phyloP scores from a whole-genome alignment of 2,329 filamentous ascomycete genomes.

The Exutisphaerella laricina region DNA sequence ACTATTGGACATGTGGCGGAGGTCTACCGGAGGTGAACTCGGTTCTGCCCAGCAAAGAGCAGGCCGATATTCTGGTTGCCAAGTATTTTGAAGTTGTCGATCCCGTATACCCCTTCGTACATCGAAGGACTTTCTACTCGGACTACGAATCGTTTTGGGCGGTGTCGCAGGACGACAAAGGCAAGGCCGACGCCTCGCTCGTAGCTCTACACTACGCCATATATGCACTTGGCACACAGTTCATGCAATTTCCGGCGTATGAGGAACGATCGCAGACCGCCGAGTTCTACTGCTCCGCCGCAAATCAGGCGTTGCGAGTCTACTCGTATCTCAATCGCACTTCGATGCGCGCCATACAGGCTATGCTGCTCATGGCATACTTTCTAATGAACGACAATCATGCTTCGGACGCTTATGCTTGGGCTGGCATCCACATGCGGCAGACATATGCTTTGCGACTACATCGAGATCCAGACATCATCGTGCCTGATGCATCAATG shows the following conservation, averaged over 20 bases:
- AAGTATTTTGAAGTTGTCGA: slow-evolving; percentile 60
- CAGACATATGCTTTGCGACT: slow-evolving; percentile 78
- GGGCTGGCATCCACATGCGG: slow-evolving; percentile 68
- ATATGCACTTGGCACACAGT: slow-evolving; percentile 72
- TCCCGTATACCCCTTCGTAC: slow-evolving; percentile 74
- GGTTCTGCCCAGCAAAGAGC: slow-evolving; percentile 68
- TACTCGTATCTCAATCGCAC: slow-evolving; percentile 72
- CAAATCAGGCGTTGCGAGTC: slow-evolving; percentile 69
- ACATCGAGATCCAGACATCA: slow-evolving; percentile 72
- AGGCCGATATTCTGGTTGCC: slow-evolving; percentile 62
- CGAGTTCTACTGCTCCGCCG: slow-evolving; percentile 73
- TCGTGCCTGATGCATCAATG: slow-evolving; percentile 56
- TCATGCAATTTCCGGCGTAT: slow-evolving; percentile 55
- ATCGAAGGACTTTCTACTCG: slow-evolving; percentile 67
- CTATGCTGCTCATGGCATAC: slow-evolving; percentile 77
- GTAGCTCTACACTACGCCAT: slow-evolving; percentile 71
- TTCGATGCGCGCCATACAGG: slow-evolving; percentile 66
- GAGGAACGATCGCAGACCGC: slow-evolving; percentile 66
- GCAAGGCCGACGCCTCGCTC: slow-evolving; percentile 59
- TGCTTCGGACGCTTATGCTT: slow-evolving; percentile 75
- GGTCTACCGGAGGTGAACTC: slow-evolving; percentile 69
- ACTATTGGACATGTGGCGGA: slow-evolving; percentile 78
- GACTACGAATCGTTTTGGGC: slow-evolving; percentile 77
- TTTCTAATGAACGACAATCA: slow-evolving; percentile 85
- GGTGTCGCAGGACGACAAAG: slow-evolving; percentile 50